These are phyloP conservation scores for Vanrija pseudolonga DNA, from an alignment of 1,284 basidiomycete species.

Conservation along the genomic window DNA sequence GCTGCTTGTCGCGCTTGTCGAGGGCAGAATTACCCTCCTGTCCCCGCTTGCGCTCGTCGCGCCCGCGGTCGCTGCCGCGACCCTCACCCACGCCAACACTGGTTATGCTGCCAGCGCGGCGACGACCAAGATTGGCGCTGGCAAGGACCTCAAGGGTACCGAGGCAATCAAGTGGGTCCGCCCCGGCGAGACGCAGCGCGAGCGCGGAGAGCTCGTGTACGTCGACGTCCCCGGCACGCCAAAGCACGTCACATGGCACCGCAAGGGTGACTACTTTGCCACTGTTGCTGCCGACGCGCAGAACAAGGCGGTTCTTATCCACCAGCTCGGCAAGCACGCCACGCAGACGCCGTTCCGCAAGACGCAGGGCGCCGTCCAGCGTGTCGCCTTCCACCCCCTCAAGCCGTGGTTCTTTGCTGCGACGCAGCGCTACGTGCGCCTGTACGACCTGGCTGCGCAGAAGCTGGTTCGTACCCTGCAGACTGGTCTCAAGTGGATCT, in stretches of 20 bases:
- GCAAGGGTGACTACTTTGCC: constrained; percentile 91
- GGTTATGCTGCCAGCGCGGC: constrained; percentile 47
- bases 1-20: constrained; percentile 37
- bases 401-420: constrained; percentile 98
- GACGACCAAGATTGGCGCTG: constrained; percentile 41
- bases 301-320: constrained; percentile 58
- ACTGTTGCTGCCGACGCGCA: constrained; percentile 61
- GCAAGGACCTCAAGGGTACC: constrained; percentile 39
- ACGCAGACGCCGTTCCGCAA: constrained; percentile 98
- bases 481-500: constrained; percentile 95
- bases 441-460: constrained; percentile 94
- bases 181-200: constrained; percentile 52
- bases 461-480: constrained; percentile 86
- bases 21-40: constrained; percentile 71
- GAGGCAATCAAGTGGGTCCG: constrained; percentile 54
- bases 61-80: constrained; percentile 60
- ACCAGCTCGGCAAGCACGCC: constrained; percentile 87
- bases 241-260: constrained; percentile 87
- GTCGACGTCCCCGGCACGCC: constrained; percentile 66
- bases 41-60: constrained; percentile 68
- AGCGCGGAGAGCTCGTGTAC: constrained; percentile 53
- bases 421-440: constrained; percentile 92
- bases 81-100: constrained; percentile 56
- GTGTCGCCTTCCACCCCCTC: constrained; percentile 88
- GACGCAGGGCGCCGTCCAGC: constrained; percentile 83